A percentile compares a stretch with the other conserved stretches of the same genome.
Evolutionary conservation across 148 eudicot genomes (phyloP).

Genomic region (Camellia lanceoleosa): DNA sequence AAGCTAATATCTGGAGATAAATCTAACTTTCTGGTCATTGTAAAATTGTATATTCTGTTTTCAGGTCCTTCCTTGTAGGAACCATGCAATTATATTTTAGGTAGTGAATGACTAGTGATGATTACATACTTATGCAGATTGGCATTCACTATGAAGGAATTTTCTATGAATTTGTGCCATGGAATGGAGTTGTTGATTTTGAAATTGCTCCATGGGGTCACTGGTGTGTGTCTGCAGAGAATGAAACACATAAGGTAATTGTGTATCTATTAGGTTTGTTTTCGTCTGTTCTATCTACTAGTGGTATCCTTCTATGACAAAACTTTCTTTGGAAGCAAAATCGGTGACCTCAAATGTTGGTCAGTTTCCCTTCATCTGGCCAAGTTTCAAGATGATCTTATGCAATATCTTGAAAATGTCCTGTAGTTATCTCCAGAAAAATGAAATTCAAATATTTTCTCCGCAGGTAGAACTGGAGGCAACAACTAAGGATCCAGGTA

Average conservation of each 20-base stretch:
- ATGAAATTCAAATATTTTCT: neutral
- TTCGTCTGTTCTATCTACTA: neutral
- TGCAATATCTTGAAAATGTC: conserved; percentile 2
- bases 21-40: neutral
- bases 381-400: neutral
- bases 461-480: conserved; percentile 78
- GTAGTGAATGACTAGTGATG: neutral
- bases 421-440: neutral
- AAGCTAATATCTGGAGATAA: neutral
- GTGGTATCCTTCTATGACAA: too few species aligned
- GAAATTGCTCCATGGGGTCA: conserved; percentile 77
- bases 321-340: conserved; percentile 8
- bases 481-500: conserved; percentile 68
- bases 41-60: too few species aligned
- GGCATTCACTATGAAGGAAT: conserved; percentile 81
- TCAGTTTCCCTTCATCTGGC: neutral
- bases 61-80: neutral
- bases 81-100: neutral
- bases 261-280: neutral
- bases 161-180: conserved; percentile 91
- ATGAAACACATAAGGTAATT: conserved; percentile 59
- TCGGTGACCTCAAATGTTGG: neutral
- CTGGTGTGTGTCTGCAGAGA: conserved; percentile 76
- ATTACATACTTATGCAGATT: conserved; percentile 43
- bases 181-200: conserved; percentile 86